Evolutionary conservation across 768 basidiomycete species (phyloP).

Genomic region (Podaxis sp.): DNA sequence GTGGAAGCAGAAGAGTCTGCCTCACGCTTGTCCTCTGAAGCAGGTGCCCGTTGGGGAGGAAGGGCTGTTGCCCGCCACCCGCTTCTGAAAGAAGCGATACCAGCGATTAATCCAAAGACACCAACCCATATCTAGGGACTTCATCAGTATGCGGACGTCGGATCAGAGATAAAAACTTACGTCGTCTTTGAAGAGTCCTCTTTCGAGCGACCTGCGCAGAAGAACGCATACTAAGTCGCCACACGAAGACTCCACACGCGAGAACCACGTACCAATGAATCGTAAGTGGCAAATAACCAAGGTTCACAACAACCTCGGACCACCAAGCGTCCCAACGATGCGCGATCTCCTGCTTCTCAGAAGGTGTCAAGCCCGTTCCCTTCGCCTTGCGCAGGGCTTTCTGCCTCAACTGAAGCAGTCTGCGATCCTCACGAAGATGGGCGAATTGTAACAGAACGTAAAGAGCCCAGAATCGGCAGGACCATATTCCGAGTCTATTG

Average conservation of each 20-base stretch:
- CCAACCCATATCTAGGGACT: conserved; percentile 39
- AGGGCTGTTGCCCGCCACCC: conserved; percentile 73
- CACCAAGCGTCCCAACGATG: conserved; percentile 67
- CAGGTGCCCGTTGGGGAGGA: conserved; percentile 26
- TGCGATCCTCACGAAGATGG: conserved; percentile 68
- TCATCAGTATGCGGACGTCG: conserved; percentile 4
- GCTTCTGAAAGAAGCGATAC: conserved; percentile 59
- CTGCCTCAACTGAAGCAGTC: conserved; percentile 54
- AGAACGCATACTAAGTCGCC: background rate
- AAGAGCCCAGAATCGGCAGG: conserved; percentile 77
- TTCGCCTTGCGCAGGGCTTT: conserved; percentile 58
- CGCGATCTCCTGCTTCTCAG: conserved; percentile 56
- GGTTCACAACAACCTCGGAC: conserved; percentile 71
- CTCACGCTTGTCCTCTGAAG: conserved; percentile 24
- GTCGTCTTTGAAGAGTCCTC: conserved; percentile 66
- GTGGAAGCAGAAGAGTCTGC: conserved; percentile 8
- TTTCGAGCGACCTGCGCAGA: conserved; percentile 60
- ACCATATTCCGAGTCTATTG: conserved; percentile 60
- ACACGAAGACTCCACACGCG: background rate
- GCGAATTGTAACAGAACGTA: conserved; percentile 78
- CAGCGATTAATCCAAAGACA: conserved; percentile 47
- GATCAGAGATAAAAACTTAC: conserved; percentile 35
- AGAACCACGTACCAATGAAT: conserved; percentile 68
- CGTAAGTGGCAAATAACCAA: conserved; percentile 79
- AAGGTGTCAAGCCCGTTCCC: conserved; percentile 41